A percentile compares a stretch with the other conserved stretches of the same genome.
Evolutionary conservation across 1,284 basidiomycete genomes (phyloP).

Genomic region (Singerocomus rubriflavus): DNA sequence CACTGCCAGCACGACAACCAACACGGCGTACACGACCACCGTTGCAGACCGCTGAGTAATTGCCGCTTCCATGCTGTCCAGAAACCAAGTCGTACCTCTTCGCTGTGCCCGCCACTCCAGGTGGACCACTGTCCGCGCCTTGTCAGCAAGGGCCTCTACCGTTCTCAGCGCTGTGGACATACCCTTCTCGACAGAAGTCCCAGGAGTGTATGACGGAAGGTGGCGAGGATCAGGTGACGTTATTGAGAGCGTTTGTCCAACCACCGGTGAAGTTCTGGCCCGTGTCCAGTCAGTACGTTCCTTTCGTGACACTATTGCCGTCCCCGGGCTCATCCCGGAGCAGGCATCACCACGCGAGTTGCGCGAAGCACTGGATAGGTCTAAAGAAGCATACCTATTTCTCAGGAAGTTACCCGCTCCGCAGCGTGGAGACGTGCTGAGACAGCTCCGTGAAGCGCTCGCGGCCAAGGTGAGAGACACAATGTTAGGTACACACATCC

Average conservation of each 20-base stretch:
- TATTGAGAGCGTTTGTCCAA: constrained; percentile 66
- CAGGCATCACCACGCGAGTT: constrained; percentile 71
- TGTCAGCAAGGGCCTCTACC: constrained; percentile 63
- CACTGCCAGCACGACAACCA: constrained; percentile 1
- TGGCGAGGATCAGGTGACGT: constrained; percentile 77
- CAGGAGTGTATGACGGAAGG: constrained; percentile 74
- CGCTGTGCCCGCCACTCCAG: constrained; percentile 2
- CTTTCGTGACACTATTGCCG: neutral
- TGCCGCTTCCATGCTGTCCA: constrained; percentile 21
- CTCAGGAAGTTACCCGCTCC: constrained; percentile 85
- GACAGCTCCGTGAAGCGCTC: constrained; percentile 86
- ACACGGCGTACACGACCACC: neutral
- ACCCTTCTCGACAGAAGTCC: constrained; percentile 47
- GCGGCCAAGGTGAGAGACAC: constrained; percentile 62
- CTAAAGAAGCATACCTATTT: constrained; percentile 66
- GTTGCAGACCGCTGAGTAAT: neutral
- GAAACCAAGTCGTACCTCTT: constrained; percentile 14
- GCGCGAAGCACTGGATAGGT: constrained; percentile 56
- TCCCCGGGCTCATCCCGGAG: constrained; percentile 1
- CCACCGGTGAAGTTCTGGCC: constrained; percentile 74
- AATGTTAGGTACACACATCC: neutral
- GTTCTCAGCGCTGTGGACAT: constrained; percentile 66
- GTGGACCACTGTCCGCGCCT: constrained; percentile 26
- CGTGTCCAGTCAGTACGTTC: constrained; percentile 58
- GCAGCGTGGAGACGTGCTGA: constrained; percentile 80